These are phyloP conservation scores for Aspergillus fischeri DNA, from an alignment of 2,329 filamentous ascomycete genomes.

Conservation along the genomic window DNA sequence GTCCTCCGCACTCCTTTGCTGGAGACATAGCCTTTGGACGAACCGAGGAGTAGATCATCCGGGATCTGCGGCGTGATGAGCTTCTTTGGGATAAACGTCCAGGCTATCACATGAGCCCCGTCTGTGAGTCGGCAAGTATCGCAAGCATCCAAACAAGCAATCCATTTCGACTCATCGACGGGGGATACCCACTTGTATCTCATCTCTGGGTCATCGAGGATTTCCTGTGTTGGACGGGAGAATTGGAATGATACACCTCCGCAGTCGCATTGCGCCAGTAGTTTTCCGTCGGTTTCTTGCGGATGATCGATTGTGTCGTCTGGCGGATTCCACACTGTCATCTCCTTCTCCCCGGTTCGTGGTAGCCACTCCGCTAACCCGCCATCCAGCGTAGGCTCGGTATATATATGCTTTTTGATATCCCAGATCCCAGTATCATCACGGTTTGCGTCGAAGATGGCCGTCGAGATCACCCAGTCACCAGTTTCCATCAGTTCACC, in stretches of 20 bases:
- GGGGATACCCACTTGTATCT: constrained; percentile 15
- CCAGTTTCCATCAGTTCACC: not conserved
- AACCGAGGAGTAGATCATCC: constrained; percentile 28
- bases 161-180: constrained; percentile 20
- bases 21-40: constrained; percentile 37
- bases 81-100: constrained; percentile 38
- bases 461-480: constrained; percentile 20
- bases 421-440: constrained; percentile 13
- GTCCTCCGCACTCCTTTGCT: constrained; percentile 33
- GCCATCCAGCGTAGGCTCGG: constrained; percentile 12
- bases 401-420: constrained; percentile 16
- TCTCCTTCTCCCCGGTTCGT: constrained; percentile 8
- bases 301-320: not conserved
- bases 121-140: constrained; percentile 40
- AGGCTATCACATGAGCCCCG: constrained; percentile 38
- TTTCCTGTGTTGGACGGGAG: constrained; percentile 31
- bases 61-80: constrained; percentile 30
- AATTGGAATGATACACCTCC: constrained; percentile 42
- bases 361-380: constrained; percentile 17
- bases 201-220: constrained; percentile 20
- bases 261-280: constrained; percentile 44
- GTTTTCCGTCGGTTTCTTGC: constrained; percentile 2
- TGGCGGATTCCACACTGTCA: constrained; percentile 10
- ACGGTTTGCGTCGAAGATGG: constrained; percentile 19
- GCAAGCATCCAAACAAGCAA: constrained; percentile 23